These are phyloP conservation scores for Pulicaria dysenterica DNA, from an alignment of 129 eudicot genomes.

Conservation along the genomic window DNA sequence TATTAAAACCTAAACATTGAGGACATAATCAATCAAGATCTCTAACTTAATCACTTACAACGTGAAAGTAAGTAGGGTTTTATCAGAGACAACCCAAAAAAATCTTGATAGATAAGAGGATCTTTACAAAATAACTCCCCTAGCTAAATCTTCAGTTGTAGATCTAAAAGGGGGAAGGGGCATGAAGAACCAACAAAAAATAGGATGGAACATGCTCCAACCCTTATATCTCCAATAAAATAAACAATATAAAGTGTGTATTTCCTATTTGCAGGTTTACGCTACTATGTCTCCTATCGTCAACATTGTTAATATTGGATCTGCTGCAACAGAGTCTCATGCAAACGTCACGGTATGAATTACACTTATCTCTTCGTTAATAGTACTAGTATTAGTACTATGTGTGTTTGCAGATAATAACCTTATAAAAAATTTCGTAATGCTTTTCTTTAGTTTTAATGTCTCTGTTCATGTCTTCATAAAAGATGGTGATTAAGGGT, in stretches of 20 bases:
- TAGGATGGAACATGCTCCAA: no score
- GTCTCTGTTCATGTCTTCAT: not conserved
- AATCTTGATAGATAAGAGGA: no score
- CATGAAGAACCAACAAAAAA: no score
- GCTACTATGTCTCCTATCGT: slow-evolving; percentile 90
- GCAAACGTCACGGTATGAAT: slow-evolving; percentile 78
- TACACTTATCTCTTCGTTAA: not conserved
- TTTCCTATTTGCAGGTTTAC: slow-evolving; percentile 71
- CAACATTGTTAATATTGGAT: slow-evolving; percentile 76
- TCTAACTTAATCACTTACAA: no score
- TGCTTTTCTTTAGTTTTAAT: not conserved
- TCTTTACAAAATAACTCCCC: no score
- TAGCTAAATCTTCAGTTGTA: no score
- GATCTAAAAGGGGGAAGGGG: no score
- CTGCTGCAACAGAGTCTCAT: slow-evolving; percentile 70
- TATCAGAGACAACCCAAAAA: no score
- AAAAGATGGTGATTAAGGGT: slow-evolving; percentile 9
- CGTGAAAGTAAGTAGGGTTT: no score
- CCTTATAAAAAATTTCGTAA: not conserved
- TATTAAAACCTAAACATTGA: not conserved
- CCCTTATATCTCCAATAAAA: no score
- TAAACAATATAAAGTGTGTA: no score
- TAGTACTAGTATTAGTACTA: not conserved
- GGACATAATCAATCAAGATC: no score
- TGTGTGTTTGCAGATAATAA: not conserved